Conservation (phyloP, 2,329 filamentous ascomycete species). For the Epichloe aotearoae region DNA sequence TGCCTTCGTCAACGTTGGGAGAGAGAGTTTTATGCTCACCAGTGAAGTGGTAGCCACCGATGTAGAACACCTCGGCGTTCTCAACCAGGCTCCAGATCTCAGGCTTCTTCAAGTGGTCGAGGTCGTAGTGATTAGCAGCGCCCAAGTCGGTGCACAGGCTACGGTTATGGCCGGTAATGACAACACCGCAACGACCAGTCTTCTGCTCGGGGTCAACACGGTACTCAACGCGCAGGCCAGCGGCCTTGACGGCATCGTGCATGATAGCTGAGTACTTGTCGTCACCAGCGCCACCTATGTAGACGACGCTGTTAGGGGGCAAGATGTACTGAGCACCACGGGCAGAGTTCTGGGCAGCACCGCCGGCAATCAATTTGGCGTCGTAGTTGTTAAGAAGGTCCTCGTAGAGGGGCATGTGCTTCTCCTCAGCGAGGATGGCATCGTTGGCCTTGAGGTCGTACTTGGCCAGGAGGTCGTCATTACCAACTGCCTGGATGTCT, state of each 20-base stretch:
- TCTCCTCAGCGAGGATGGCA: constrained; percentile 87
- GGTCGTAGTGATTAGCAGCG: constrained; percentile 92
- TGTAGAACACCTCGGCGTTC: constrained; percentile 78
- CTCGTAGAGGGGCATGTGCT: constrained; percentile 83
- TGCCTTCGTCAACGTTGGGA: neutral
- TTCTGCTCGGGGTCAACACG: constrained; percentile 71
- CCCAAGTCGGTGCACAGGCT: constrained; percentile 90
- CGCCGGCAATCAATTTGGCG: constrained; percentile 88
- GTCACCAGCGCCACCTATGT: constrained; percentile 84
- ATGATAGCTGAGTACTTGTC: constrained; percentile 93
- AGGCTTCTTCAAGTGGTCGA: constrained; percentile 82
- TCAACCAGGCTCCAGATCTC: constrained; percentile 88
- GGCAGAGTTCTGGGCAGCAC: constrained; percentile 94
- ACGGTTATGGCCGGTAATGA: constrained; percentile 94
- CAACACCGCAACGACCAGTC: constrained; percentile 87
- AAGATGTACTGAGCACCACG: constrained; percentile 95
- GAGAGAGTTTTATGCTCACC: constrained; percentile 18
- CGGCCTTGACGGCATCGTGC: constrained; percentile 70
- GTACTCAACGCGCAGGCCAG: constrained; percentile 89
- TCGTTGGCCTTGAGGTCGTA: constrained; percentile 93
- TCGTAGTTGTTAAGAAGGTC: constrained; percentile 86
- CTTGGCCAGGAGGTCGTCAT: constrained; percentile 76
- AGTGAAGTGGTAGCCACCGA: constrained; percentile 95
- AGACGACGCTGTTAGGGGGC: constrained; percentile 78
- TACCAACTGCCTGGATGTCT: constrained; percentile 86